Percentiles rank a stretch among this genome's conserved stretches.
These are phyloP conservation scores for Symbiotaphrina buchneri DNA, from an alignment of 495 filamentous ascomycete genomes.

Conservation along the genomic window DNA sequence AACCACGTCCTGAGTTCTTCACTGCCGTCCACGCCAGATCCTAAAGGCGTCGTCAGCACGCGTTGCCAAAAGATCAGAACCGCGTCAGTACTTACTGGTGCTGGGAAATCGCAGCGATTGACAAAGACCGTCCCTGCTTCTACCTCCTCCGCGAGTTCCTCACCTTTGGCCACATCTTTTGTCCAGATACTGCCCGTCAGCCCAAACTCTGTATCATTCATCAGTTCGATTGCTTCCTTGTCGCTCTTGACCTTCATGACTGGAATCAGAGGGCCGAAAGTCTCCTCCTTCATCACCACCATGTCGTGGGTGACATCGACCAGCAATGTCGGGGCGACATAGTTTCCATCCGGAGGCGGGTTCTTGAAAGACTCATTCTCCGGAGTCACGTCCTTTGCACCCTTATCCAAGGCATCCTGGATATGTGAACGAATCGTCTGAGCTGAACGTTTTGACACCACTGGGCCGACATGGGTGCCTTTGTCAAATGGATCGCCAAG, in stretches of 20 bases:
- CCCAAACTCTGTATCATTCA: slow-evolving; percentile 93
- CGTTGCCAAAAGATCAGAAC: neutral
- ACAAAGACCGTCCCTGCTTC: slow-evolving; percentile 95
- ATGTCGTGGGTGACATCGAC: slow-evolving; percentile 67
- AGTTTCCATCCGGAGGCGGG: slow-evolving; percentile 55
- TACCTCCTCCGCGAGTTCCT: slow-evolving; percentile 53
- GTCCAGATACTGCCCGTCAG: slow-evolving; percentile 98
- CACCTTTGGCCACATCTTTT: slow-evolving; percentile 59
- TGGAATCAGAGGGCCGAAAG: slow-evolving; percentile 85
- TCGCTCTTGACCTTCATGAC: slow-evolving; percentile 81
- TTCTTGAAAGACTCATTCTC: slow-evolving; percentile 49
- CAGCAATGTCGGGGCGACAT: slow-evolving; percentile 64
- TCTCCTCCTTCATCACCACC: slow-evolving; percentile 85
- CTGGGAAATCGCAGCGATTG: slow-evolving; percentile 84
- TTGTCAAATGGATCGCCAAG: slow-evolving; percentile 68
- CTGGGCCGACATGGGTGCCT: slow-evolving; percentile 67
- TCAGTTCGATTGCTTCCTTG: slow-evolving; percentile 57
- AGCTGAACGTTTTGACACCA: slow-evolving; percentile 56
- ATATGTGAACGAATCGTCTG: slow-evolving; percentile 63
- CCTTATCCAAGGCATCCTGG: slow-evolving; percentile 62
- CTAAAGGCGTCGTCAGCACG: slow-evolving; percentile 16
- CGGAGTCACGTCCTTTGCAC: slow-evolving; percentile 66
- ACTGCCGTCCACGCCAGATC: slow-evolving; percentile 96
- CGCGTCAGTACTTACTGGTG: slow-evolving; percentile 40
- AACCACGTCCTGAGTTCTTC: slow-evolving; percentile 88